Base-by-base conservation (phyloP, 352 stramenopile genomes). In the Pythium myriotylum region DNA sequence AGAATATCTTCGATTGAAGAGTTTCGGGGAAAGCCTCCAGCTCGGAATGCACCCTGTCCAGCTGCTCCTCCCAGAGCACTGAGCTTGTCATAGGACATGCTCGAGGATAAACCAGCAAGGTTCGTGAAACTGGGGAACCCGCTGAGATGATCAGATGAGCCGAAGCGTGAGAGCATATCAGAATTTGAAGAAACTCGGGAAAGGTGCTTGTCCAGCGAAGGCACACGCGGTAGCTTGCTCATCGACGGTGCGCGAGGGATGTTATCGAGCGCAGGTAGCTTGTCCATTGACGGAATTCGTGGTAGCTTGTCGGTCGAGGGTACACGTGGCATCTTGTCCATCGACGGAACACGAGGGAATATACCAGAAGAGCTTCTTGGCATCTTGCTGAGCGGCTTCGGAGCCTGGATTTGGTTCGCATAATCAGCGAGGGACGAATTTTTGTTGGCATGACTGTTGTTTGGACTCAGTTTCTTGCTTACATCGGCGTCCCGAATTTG, bases 1-100 rank as follows among this genome's bases (percentile, higher is more conserved):
- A 94, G 58, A 65, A 94, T 94, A 55, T 94, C 86, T 57, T 94
- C 86, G 41, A 94, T 92, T 14, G 86, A 94, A 20, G 86, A 94
- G 66, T 94, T 94, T 27, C 84, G 84, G 16, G 84, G 84, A 51
- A 94, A 91, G 4, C 84, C 59, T 74, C 54, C 48, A 13, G 13
- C 54, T 5, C 53, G 49, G 27, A 65, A 58, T 1, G 35, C 48
- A 2, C 48, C 55, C 6, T 43, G 53, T 50, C 35, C 39, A 1
- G 27, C 51, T 17, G 32, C 52, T 3, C 66, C 70, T 20, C n/a
- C n/a, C n/a, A 94, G 65, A 0, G 72, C 70, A 50, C 70, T 90
- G 17, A 94, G 63, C 55, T 92, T 94, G 54, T 88, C 83, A 60
- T 83, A 92, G 27, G 86, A 94, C 9, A 76, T 77, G 33, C 83